phyloP scores from a whole-genome alignment of 345 rosid genomes.

The Hibiscus mutabilis region DNA sequence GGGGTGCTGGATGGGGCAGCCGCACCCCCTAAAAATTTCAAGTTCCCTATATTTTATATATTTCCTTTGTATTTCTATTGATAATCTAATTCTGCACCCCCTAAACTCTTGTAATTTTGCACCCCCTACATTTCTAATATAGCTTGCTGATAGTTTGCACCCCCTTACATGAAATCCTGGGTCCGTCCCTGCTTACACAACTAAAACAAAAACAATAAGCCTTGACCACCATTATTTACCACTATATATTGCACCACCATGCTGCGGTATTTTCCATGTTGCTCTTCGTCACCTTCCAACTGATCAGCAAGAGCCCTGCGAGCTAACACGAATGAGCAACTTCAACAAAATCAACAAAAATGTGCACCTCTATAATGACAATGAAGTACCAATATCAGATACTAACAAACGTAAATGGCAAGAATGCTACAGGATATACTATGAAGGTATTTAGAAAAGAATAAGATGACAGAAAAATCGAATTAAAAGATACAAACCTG shows the following conservation, averaged over 20 bases:
- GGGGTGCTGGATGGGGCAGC: no score
- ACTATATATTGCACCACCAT: conserved; percentile 65
- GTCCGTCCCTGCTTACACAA: no score
- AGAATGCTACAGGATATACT: background rate
- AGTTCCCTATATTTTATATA: no score
- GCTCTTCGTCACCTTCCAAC: conserved; percentile 76
- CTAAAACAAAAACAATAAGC: background rate
- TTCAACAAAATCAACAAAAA: conserved; percentile 8
- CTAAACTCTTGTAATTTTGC: no score
- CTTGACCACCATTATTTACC: conserved; percentile 30
- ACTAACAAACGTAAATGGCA: background rate
- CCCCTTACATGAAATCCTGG: no score
- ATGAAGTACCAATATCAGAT: background rate
- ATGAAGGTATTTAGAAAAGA: no score
- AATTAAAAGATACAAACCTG: conserved; percentile 51
- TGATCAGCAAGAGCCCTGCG: conserved; percentile 87
- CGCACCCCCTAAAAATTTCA: no score
- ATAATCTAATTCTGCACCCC: no score
- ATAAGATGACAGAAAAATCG: background rate
- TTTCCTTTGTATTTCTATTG: no score
- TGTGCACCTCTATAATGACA: background rate
- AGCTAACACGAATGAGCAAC: conserved; percentile 29
- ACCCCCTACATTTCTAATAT: no score
- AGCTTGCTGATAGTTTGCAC: no score
- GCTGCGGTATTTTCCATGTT: conserved; percentile 64